Evolutionary conservation across 768 basidiomycete species (phyloP).

Genomic region (Amanita subjunquillea): DNA sequence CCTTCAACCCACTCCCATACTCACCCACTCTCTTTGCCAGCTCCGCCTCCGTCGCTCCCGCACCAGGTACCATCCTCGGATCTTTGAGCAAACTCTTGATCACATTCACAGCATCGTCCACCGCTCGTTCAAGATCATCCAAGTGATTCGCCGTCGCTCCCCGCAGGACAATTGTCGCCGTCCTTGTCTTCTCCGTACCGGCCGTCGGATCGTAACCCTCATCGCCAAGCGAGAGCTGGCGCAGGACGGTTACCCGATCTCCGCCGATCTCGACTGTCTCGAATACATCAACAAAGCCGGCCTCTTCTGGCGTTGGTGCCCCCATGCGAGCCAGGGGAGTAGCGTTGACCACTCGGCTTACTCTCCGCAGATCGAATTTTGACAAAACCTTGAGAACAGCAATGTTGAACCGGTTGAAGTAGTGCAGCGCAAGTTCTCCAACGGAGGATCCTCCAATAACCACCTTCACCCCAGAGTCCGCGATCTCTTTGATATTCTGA

Average conservation of each 20-base stretch:
- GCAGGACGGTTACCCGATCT: conserved; percentile 92
- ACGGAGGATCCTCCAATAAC: conserved; percentile 89
- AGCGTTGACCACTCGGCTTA: conserved; percentile 93
- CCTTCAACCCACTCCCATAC: conserved; percentile 83
- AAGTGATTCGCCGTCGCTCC: conserved; percentile 92
- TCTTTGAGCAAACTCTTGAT: conserved; percentile 92
- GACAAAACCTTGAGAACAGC: conserved; percentile 95
- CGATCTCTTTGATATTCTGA: conserved; percentile 94
- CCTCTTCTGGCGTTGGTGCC: conserved; percentile 93
- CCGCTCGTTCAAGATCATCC: conserved; percentile 92
- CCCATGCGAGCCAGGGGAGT: conserved; percentile 94
- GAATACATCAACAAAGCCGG: conserved; percentile 87
- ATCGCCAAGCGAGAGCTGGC: conserved; percentile 67
- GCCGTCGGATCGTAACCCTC: conserved; percentile 43
- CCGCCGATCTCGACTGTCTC: conserved; percentile 96
- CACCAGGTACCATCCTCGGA: conserved; percentile 82
- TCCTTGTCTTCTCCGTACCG: conserved; percentile 65
- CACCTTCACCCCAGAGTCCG: conserved; percentile 88
- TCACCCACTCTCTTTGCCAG: conserved; percentile 75
- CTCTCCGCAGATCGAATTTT: conserved; percentile 92
- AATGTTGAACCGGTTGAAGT: conserved; percentile 88
- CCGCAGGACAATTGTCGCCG: conserved; percentile 89
- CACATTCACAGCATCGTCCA: conserved; percentile 96
- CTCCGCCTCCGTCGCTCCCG: conserved; percentile 90
- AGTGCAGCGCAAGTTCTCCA: conserved; percentile 95